These are phyloP conservation scores for Dorcoceras hygrometricum DNA, from an alignment of 257 asterid species.

Conservation along the genomic window DNA sequence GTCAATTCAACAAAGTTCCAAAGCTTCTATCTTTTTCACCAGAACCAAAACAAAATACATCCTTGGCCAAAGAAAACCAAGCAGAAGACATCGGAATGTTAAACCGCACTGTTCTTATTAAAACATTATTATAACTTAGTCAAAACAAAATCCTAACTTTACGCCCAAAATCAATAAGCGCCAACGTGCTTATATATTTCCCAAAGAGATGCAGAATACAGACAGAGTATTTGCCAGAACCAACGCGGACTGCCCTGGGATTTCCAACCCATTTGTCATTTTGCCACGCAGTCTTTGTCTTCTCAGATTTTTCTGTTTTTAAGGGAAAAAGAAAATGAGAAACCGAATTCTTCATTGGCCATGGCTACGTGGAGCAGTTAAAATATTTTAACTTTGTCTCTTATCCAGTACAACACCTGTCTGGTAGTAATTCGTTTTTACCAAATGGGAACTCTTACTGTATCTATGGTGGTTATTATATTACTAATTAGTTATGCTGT, in stretches of 20 bases:
- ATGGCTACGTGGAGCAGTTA: not conserved
- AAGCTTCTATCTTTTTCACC: slow-evolving; percentile 19
- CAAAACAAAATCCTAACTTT: slow-evolving; percentile 19
- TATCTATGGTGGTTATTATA: too few species aligned
- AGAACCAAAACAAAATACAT: slow-evolving; percentile 17
- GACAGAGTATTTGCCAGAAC: slow-evolving; percentile 32
- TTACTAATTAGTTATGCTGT: too few species aligned
- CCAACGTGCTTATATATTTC: not conserved
- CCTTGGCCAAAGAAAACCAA: slow-evolving; percentile 29
- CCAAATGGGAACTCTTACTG: too few species aligned
- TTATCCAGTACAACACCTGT: too few species aligned
- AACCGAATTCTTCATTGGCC: not conserved
- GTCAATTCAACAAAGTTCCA: slow-evolving; percentile 24
- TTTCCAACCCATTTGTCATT: slow-evolving; percentile 23
- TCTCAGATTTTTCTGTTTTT: slow-evolving; percentile 12
- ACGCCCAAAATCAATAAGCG: slow-evolving; percentile 29
- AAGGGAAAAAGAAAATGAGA: too few species aligned
- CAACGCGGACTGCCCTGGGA: slow-evolving; percentile 36
- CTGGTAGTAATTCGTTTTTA: too few species aligned
- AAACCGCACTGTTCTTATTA: slow-evolving; percentile 22
- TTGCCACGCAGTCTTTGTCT: slow-evolving; percentile 7
- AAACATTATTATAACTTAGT: slow-evolving; percentile 4
- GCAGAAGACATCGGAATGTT: slow-evolving; percentile 30
- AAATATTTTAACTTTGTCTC: too few species aligned
- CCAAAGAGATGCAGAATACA: slow-evolving; percentile 3